Conservation (phyloP, 148 eudicot genomes). For the Linanthus parryae region DNA sequence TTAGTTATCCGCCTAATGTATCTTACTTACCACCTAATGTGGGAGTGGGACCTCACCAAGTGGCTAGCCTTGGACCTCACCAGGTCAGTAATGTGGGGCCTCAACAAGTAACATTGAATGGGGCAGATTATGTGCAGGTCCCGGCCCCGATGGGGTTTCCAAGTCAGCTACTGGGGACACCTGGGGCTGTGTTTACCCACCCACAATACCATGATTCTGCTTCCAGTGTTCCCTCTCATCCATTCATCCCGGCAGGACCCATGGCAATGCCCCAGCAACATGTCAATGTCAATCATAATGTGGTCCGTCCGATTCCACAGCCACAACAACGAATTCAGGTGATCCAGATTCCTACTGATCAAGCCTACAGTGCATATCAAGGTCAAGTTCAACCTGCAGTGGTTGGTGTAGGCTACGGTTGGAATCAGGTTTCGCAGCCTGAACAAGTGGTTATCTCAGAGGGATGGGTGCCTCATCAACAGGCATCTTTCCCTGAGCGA, state of each 20-base stretch:
- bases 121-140: slow-evolving; percentile 36
- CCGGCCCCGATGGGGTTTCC: slow-evolving; percentile 60
- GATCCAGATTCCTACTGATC: slow-evolving; percentile 55
- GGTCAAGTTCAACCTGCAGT: slow-evolving; percentile 34
- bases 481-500: slow-evolving; percentile 25
- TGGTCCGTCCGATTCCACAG: slow-evolving; percentile 34
- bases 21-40: slow-evolving; percentile 52
- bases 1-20: slow-evolving; percentile 34
- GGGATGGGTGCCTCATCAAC: slow-evolving; percentile 52
- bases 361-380: slow-evolving; percentile 46
- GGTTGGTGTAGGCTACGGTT: slow-evolving; percentile 49
- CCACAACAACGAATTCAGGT: slow-evolving; percentile 46
- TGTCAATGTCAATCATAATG: slow-evolving; percentile 44
- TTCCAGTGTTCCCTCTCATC: slow-evolving; percentile 36
- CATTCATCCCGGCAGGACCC: slow-evolving; percentile 45
- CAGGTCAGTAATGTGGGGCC: no score
- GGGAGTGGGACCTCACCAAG: no score
- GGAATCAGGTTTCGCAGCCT: slow-evolving; percentile 53
- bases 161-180: slow-evolving; percentile 37
- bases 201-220: slow-evolving; percentile 42
- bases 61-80: no score
- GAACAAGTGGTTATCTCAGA: slow-evolving; percentile 49
- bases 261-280: slow-evolving; percentile 57
- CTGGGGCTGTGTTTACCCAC: slow-evolving; percentile 50
- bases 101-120: slow-evolving; percentile 45